Percentiles rank a stretch among this genome's conserved stretches.
Conservation (phyloP, 805 yeast species). For the Myxozyma mucilagina region DNA sequence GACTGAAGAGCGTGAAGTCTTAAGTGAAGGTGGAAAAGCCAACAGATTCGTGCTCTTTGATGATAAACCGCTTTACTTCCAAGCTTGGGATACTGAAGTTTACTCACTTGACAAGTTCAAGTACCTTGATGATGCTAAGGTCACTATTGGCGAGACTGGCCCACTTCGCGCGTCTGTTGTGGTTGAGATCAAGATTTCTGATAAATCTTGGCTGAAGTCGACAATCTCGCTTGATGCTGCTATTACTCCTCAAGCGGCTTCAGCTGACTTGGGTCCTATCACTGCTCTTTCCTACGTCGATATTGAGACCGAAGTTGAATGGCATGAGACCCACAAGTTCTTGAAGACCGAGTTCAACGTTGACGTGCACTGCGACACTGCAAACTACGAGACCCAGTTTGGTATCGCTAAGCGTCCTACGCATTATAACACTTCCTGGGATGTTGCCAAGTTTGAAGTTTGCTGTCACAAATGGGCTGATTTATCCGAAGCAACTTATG, state of each 20-base stretch:
- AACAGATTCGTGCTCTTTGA: conserved; percentile 81
- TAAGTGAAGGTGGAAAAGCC: conserved; percentile 68
- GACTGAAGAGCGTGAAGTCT: conserved; percentile 59
- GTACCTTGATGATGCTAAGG: conserved; percentile 48
- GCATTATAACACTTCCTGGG: conserved; percentile 94
- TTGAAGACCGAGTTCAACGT: conserved; percentile 95
- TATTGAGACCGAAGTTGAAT: conserved; percentile 64
- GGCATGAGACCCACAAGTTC: conserved; percentile 88
- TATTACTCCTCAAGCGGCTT: conserved; percentile 28
- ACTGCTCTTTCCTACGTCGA: conserved; percentile 45
- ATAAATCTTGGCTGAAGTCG: conserved; percentile 60
- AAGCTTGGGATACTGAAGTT: conserved; percentile 97
- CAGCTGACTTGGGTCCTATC: conserved; percentile 39
- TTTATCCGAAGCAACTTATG: conserved; percentile 80
- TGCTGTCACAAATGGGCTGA: conserved; percentile 94
- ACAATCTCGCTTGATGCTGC: conserved; percentile 68
- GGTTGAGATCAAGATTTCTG: conserved; percentile 61
- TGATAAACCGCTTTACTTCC: conserved; percentile 88
- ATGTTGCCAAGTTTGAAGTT: conserved; percentile 92
- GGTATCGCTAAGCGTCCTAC: conserved; percentile 92
- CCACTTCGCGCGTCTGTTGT: conserved; percentile 64
- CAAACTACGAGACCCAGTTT: conserved; percentile 90
- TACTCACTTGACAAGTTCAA: conserved; percentile 74
- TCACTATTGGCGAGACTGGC: conserved; percentile 49
- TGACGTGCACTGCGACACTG: conserved; percentile 69